Base-by-base conservation (phyloP, 352 stramenopile genomes). In the Phytophthora pluvialis region DNA sequence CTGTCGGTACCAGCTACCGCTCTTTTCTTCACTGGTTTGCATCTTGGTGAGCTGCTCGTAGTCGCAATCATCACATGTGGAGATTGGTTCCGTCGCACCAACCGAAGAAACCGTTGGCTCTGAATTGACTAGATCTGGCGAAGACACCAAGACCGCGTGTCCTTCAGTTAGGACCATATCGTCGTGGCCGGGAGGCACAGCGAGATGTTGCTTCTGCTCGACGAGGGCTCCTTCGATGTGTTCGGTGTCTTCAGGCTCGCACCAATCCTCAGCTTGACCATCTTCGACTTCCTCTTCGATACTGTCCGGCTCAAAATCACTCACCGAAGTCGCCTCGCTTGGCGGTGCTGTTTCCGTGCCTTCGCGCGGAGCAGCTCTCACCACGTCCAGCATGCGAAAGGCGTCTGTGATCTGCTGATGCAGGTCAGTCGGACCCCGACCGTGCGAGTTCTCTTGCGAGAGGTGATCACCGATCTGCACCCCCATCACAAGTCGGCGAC, bases 21-120 rank as follows among this genome's bases (percentile, higher is more conserved):
- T 48, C 16, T 73, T 56, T 48, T 72, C 64, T 8, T 51, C 46
- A 36, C 54, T 50, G 16, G 56, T 31, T 13, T 57, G 64, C 16
- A 84, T 49, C 15, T 78, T 26, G 1, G 70, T 61, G n/a, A 90
- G 71, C 45, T 88, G 47, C 10, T 57, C 61, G 43, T 80, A 89
- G 43, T 64, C 75, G 32, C 16, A 69, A 15, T 47, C 40, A 25
- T 66, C 39, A 15, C n/a, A 43, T 5, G 47, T 56, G 12, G 31
- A 11, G 18, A 10, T 49, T 38, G 46, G 40, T 15, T 49, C 18
- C 43, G 21, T 12, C 45, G 28, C n/a, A n/a, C 11, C 13, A 58
- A 11, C 29, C 1, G 18, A 40, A 35, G 44, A 52, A 68, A 18
- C 4, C 3, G 26, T 4, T 25, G 42, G 13, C 5, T 46, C 40